Evolutionary conservation across 805 yeast species (phyloP).

Genomic region (Pichia insulana): DNA sequence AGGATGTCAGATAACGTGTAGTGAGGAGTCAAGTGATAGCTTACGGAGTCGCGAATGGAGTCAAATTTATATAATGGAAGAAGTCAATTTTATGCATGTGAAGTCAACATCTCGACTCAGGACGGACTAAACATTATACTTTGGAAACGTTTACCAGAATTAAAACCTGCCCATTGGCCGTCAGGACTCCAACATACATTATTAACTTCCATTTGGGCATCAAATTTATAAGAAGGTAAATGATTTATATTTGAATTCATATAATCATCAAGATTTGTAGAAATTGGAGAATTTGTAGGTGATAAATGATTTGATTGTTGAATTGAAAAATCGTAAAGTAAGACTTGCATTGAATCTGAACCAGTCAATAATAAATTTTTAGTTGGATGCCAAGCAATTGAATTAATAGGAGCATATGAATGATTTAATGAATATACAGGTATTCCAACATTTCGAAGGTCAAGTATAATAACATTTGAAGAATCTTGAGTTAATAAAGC

Average conservation of each 20-base stretch:
- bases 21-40: too few species aligned
- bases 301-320: conserved; percentile 62
- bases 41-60: too few species aligned
- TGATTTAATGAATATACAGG: conserved; percentile 68
- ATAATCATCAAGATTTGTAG: conserved; percentile 18
- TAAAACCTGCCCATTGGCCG: conserved; percentile 79
- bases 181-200: conserved; percentile 61
- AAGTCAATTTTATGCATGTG: too few species aligned
- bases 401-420: conserved; percentile 60
- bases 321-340: conserved; percentile 52
- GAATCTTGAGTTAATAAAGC: conserved; percentile 77
- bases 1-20: too few species aligned
- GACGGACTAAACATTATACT: conserved; percentile 46
- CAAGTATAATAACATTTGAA: conserved; percentile 58
- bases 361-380: conserved; percentile 55
- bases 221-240: neutral
- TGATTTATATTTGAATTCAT: conserved; percentile 12
- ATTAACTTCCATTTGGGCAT: conserved; percentile 60
- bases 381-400: conserved; percentile 78
- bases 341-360: conserved; percentile 65
- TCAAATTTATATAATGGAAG: too few species aligned
- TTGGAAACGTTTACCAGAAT: conserved; percentile 61
- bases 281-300: conserved; percentile 49
- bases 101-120: too few species aligned
- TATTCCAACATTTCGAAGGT: conserved; percentile 79